Evolutionary conservation across 148 eudicot genomes (phyloP).

Genomic region (Diospyros kaki): DNA sequence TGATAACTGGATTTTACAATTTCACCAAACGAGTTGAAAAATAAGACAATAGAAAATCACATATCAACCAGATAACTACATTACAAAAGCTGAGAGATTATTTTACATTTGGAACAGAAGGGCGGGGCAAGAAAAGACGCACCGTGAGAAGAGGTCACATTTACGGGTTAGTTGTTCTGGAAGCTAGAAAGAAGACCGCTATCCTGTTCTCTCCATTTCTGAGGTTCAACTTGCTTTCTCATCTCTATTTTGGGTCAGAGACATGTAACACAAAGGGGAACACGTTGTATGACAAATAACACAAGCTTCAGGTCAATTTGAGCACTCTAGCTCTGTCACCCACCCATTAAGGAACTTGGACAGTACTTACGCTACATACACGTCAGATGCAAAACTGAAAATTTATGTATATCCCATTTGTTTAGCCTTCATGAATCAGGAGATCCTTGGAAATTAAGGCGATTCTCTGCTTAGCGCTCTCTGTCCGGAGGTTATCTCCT

Average conservation of each 20-base stretch:
- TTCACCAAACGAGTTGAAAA: neutral
- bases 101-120: conserved; percentile 9
- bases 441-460: conserved; percentile 71
- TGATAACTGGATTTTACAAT: neutral
- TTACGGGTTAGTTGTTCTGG: conserved; percentile 21
- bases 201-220: conserved; percentile 8
- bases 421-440: conserved; percentile 59
- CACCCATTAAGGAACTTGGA: neutral
- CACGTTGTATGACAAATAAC: conserved; percentile 1
- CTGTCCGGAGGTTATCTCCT: conserved; percentile 14
- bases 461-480: conserved; percentile 47
- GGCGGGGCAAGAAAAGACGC: neutral
- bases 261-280: too few relatives aligned
- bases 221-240: conserved; percentile 9
- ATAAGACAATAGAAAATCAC: neutral
- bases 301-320: neutral
- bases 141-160: neutral
- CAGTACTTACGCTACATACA: neutral
- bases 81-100: conserved; percentile 1
- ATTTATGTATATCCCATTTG: neutral
- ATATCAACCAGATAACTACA: neutral
- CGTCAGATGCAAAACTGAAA: neutral
- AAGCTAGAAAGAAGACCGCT: conserved; percentile 31
- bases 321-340: neutral
- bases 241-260: conserved; percentile 15